Percentiles rank a stretch among this genome's conserved stretches.
Evolutionary conservation across 352 stramenopile genomes (phyloP).

Genomic region (Globisporangium recalcitrans): DNA sequence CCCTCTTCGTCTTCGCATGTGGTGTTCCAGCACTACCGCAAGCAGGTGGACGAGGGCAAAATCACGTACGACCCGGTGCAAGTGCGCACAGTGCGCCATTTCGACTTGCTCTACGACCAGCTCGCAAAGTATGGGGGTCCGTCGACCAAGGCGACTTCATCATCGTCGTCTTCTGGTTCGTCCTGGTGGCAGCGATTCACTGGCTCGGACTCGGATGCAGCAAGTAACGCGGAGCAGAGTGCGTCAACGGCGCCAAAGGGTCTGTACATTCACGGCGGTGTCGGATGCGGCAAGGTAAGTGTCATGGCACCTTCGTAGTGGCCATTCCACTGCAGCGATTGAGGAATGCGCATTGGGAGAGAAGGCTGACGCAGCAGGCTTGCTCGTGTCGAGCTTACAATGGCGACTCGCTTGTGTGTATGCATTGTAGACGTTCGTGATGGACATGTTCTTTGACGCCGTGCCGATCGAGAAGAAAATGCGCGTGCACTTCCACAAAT

Average conservation of each 20-base stretch:
- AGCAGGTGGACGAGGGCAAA: constrained; percentile 37
- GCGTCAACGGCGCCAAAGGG: constrained; percentile 74
- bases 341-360: not conserved
- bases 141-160: not conserved
- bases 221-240: not conserved
- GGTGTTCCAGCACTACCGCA: constrained; percentile 40
- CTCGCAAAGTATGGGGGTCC: constrained; percentile 51
- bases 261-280: constrained; percentile 94
- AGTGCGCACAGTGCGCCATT: constrained; percentile 53
- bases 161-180: constrained; percentile 1
- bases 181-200: constrained; percentile 66
- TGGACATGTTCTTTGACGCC: constrained; percentile 95
- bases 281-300: constrained; percentile 91
- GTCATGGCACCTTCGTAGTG: not conserved
- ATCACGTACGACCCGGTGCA: constrained; percentile 74
- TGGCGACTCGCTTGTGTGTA: too few species aligned
- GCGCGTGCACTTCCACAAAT: constrained; percentile 97
- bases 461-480: constrained; percentile 74
- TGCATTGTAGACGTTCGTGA: constrained; percentile 88
- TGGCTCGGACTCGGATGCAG: constrained; percentile 13
- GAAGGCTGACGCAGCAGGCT: not conserved
- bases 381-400: not conserved
- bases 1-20: not conserved
- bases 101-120: constrained; percentile 56
- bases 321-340: not conserved